Base-by-base conservation (phyloP, 495 filamentous ascomycete species). In the Friedmanniomyces simplex region DNA sequence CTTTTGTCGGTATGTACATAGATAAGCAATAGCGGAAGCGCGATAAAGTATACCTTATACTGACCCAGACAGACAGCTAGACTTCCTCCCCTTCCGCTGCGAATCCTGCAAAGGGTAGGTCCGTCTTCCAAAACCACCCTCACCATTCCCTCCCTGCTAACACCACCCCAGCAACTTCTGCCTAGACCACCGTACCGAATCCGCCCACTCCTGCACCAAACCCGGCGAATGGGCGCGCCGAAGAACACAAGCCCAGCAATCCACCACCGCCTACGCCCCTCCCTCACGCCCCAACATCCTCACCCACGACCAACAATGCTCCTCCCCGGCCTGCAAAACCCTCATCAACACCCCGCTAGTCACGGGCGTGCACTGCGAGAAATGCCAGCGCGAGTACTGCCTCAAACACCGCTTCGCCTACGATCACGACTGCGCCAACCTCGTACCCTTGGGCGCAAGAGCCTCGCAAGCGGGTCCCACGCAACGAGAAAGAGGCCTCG, bases 21-120 rank as follows among this genome's bases (percentile, higher is more conserved):
- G n/a, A n/a, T n/a, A 32, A 10, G 28, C 28, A 10, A 32, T 3
- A 32, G 28, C 3, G 28, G 28, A 32, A 4, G 14, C 5, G 14
- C 21, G 21, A n/a, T 4, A 22, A 16, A 10, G 36, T 39, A 39
- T 39, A 22, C 21, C 41, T 4, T 45, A 3, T 45, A 6, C 41
- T 32, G 28, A 32, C 28, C 28, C 28, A 32, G 4, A 10, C 26
- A 24, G 36, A 21, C 84, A 87, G 66, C 87, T 97, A 47, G 94
- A 97, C 74, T 97, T 97, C 74, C 84, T 98, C 12, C 93, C 93
- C 39, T 98, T 96, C 74, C 78, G 82, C 63, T 98, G 93, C 77
- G 86, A 93, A 71, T 90, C 84, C 68, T 98, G 93, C 66, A 75
- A 73, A 64, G 78, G 71, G 68, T 71, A 55, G 21, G 63, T 60